These are phyloP conservation scores for Zygosaccharomyces bisporus DNA, from an alignment of 805 yeast genomes.

Conservation along the genomic window DNA sequence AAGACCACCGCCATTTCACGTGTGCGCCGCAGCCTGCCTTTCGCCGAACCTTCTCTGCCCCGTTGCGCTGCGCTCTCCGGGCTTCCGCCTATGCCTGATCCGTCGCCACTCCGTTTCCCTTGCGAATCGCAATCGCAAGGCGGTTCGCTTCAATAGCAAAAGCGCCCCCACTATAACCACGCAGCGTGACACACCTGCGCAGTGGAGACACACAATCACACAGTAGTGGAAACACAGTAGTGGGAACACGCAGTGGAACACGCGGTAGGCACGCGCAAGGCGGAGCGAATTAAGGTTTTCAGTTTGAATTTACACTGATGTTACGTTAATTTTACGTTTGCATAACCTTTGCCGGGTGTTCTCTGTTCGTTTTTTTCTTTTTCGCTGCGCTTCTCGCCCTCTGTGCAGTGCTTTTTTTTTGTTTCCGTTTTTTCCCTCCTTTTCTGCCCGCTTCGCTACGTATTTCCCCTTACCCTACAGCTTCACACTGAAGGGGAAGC, in stretches of 20 bases:
- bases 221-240: too few species aligned
- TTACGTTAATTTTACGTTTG: background rate
- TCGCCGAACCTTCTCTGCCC: background rate
- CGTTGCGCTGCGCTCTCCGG: background rate
- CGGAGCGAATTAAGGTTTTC: background rate
- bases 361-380: background rate
- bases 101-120: background rate
- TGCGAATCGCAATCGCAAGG: background rate
- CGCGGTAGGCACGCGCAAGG: background rate
- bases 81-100: too few species aligned
- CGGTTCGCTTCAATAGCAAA: background rate
- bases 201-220: too few species aligned
- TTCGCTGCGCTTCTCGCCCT: too few species aligned
- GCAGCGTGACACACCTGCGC: too few species aligned
- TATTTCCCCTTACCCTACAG: background rate
- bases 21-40: background rate
- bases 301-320: background rate
- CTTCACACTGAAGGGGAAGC: background rate
- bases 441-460: background rate
- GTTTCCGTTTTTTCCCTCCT: background rate
- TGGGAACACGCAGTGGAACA: background rate
- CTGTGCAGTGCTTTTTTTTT: too few species aligned
- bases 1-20: too few species aligned
- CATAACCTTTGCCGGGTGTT: background rate
- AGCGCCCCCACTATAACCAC: background rate